phyloP scores from a whole-genome alignment of 148 eudicot genomes.

The Heliamphora exappendiculata region DNA sequence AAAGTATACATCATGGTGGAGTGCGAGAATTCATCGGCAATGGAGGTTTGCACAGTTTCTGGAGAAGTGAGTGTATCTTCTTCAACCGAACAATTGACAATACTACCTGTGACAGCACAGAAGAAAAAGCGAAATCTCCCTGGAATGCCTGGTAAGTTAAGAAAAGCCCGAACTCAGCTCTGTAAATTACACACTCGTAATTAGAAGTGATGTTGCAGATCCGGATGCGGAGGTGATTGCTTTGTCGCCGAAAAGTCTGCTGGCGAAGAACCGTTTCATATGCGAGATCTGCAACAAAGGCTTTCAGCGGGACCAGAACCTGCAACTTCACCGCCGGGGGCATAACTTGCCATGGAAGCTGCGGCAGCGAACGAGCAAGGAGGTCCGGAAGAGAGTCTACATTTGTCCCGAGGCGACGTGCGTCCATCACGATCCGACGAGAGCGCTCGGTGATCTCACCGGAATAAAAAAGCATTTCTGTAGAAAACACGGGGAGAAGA shows the following conservation, averaged over 20 bases:
- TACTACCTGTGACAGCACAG: conserved; percentile 8
- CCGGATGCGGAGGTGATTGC: conserved; percentile 74
- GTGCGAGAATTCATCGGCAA: conserved; percentile 20
- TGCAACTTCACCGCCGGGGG: conserved; percentile 69
- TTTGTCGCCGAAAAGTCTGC: conserved; percentile 53
- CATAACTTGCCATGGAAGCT: conserved; percentile 83
- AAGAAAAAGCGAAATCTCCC: conserved; percentile 66
- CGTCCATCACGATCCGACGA: conserved; percentile 57
- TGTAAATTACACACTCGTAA: background rate
- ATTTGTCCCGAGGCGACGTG: conserved; percentile 61
- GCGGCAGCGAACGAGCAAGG: conserved; percentile 38
- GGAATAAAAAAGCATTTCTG: conserved; percentile 76
- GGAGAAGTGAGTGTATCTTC: conserved; percentile 29
- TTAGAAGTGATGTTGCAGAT: conserved; percentile 28
- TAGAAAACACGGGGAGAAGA: conserved; percentile 82
- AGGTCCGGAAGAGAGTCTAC: conserved; percentile 47
- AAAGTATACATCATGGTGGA: conserved; percentile 19
- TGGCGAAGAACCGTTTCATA: conserved; percentile 63
- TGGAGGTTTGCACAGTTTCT: conserved; percentile 19
- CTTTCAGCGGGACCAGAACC: conserved; percentile 67
- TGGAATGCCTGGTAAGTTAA: conserved; percentile 59
- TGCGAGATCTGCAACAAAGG: conserved; percentile 80
- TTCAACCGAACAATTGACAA: conserved; percentile 10
- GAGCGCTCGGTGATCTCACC: conserved; percentile 71
- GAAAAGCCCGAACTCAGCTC: background rate